These are phyloP conservation scores for Penicillium parvum DNA, from an alignment of 495 filamentous ascomycete species.

Conservation along the genomic window DNA sequence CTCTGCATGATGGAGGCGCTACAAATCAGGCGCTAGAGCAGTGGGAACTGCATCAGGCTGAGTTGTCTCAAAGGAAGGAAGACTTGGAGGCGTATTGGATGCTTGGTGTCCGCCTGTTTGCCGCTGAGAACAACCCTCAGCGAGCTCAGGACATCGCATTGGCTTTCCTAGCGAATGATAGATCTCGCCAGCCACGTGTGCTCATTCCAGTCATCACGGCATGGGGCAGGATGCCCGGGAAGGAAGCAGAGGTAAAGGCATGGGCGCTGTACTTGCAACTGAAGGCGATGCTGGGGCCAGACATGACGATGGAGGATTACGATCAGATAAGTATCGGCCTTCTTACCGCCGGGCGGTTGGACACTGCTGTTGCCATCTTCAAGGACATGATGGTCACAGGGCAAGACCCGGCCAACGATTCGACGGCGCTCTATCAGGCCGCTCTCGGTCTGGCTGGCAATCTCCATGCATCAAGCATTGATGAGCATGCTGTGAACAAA, in stretches of 20 bases:
- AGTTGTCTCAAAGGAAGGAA: slow-evolving; percentile 49
- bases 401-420: slow-evolving; percentile 45
- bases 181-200: slow-evolving; percentile 51
- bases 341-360: slow-evolving; percentile 52
- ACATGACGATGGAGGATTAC: slow-evolving; percentile 71
- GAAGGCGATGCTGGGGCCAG: slow-evolving; percentile 51
- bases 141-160: slow-evolving; percentile 60
- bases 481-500: slow-evolving; percentile 45
- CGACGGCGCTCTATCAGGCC: slow-evolving; percentile 44
- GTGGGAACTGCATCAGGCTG: slow-evolving; percentile 56
- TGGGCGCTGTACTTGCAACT: slow-evolving; percentile 65
- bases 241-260: slow-evolving; percentile 48
- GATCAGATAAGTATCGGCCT: slow-evolving; percentile 62
- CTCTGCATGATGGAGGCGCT: slow-evolving; percentile 56
- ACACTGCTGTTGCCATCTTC: slow-evolving; percentile 67
- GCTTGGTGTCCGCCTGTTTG: slow-evolving; percentile 65
- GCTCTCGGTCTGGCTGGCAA: slow-evolving; percentile 41
- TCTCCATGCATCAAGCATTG: slow-evolving; percentile 45
- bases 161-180: slow-evolving; percentile 50
- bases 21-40: slow-evolving; percentile 55
- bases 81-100: slow-evolving; percentile 56
- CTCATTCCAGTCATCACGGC: slow-evolving; percentile 61
- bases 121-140: slow-evolving; percentile 53
- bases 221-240: slow-evolving; percentile 32
- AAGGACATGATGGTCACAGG: slow-evolving; percentile 79